phyloP scores from a whole-genome alignment of 2,329 filamentous ascomycete genomes.

The Gnomoniopsis smithogilvyi region DNA sequence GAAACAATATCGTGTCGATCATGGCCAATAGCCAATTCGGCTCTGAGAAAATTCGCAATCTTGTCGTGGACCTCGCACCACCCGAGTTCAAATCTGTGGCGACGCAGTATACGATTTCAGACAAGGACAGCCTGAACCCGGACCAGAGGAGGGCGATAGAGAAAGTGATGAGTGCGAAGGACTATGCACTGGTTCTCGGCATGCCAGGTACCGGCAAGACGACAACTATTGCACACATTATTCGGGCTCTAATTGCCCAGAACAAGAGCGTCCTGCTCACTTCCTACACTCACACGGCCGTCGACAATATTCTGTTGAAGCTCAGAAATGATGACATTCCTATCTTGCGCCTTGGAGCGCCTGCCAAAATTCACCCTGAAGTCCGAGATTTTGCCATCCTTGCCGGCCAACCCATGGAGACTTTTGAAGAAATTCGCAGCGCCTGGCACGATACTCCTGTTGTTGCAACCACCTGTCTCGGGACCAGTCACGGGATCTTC shows the following conservation, averaged over 20 bases:
- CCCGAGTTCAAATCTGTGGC: slow-evolving; percentile 70
- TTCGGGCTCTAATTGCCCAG: slow-evolving; percentile 81
- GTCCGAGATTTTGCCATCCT: slow-evolving; percentile 83
- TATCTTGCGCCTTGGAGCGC: slow-evolving; percentile 80
- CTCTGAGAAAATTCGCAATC: slow-evolving; percentile 67
- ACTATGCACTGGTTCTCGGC: slow-evolving; percentile 94
- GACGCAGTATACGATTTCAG: slow-evolving; percentile 61
- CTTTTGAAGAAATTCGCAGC: slow-evolving; percentile 78
- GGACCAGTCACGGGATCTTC: slow-evolving; percentile 86
- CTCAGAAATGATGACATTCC: slow-evolving; percentile 74
- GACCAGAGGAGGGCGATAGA: slow-evolving; percentile 85
- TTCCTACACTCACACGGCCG: slow-evolving; percentile 95
- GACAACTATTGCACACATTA: slow-evolving; percentile 96
- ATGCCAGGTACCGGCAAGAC: slow-evolving; percentile 99
- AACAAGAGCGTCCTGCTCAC: slow-evolving; percentile 91
- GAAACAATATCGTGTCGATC: slow-evolving; percentile 89
- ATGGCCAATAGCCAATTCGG: slow-evolving; percentile 78
- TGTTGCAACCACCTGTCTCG: slow-evolving; percentile 92
- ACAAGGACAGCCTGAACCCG: slow-evolving; percentile 70
- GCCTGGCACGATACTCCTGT: slow-evolving; percentile 84
- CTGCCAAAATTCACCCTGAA: slow-evolving; percentile 82
- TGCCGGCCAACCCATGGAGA: slow-evolving; percentile 68
- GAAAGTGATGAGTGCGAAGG: slow-evolving; percentile 92
- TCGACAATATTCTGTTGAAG: slow-evolving; percentile 97
- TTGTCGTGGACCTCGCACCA: slow-evolving; percentile 74